Conservation (phyloP, 2,329 filamentous ascomycete species). For the Teratosphaeria nubilosa region DNA sequence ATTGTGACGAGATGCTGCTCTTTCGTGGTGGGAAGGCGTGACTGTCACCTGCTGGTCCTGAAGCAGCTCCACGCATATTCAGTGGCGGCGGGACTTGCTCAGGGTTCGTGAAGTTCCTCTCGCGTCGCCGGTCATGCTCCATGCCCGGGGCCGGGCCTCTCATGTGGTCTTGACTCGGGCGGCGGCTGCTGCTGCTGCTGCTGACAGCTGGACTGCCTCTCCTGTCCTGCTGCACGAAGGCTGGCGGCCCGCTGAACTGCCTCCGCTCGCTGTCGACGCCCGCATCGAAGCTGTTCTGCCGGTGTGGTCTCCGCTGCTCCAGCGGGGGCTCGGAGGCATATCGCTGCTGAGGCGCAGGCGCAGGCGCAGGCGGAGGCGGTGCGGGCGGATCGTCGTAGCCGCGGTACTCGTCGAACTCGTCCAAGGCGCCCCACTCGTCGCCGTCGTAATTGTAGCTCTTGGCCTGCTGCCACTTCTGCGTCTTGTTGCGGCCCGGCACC, state of each 20-base stretch:
- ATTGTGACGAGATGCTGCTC: slow-evolving; percentile 44
- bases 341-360: slow-evolving; percentile 24
- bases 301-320: slow-evolving; percentile 17
- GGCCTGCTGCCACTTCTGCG: slow-evolving; percentile 89
- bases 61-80: slow-evolving; percentile 32
- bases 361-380: slow-evolving; percentile 32
- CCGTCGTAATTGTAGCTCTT: slow-evolving; percentile 81
- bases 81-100: slow-evolving; percentile 41
- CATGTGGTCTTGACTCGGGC: slow-evolving; percentile 6
- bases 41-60: slow-evolving; percentile 2
- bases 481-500: slow-evolving; percentile 82
- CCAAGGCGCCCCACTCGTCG: slow-evolving; percentile 75
- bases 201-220: slow-evolving; percentile 4
- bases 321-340: slow-evolving; percentile 24
- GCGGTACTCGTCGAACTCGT: slow-evolving; percentile 48
- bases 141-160: background rate
- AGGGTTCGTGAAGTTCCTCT: slow-evolving; percentile 40
- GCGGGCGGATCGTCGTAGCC: slow-evolving; percentile 30
- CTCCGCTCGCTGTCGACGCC: slow-evolving; percentile 39
- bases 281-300: slow-evolving; percentile 44
- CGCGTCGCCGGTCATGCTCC: background rate
- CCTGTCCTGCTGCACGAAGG: slow-evolving; percentile 1
- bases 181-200: background rate
- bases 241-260: slow-evolving; percentile 30
- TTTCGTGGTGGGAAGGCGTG: slow-evolving; percentile 50